Evolutionary conservation across 371 early-diverging fungal species (phyloP).

Genomic region (Syncephalastrum monosporum): DNA sequence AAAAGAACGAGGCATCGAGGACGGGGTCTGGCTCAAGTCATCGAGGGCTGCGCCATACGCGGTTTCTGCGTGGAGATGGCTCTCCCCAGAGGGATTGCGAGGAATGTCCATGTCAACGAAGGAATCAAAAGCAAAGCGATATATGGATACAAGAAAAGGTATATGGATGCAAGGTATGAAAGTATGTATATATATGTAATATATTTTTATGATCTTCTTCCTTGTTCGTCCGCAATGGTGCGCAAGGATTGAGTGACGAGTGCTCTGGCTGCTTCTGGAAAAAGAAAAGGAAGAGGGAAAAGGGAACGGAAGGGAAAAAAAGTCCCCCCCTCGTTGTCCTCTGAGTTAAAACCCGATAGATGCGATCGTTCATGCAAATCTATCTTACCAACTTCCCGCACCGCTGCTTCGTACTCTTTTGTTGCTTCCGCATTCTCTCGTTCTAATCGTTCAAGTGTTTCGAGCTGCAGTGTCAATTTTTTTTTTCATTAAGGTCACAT

Average conservation of each 20-base stretch:
- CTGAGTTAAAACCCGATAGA: no score
- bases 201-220: constrained; percentile 5
- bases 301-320: no score
- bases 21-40: no score
- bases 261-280: constrained; percentile 30
- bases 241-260: constrained; percentile 36
- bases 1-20: constrained; percentile 17
- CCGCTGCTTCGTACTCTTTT: constrained; percentile 50
- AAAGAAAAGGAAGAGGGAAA: not conserved
- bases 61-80: no score
- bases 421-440: constrained; percentile 47
- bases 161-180: not conserved
- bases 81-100: no score
- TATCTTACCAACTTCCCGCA: constrained; percentile 43
- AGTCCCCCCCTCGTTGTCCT: not conserved
- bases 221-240: constrained; percentile 43
- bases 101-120: not conserved
- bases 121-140: not conserved
- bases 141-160: not conserved
- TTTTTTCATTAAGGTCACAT: constrained; percentile 3
- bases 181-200: not conserved
- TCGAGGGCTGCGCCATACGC: no score
- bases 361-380: not conserved
- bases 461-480: constrained; percentile 15
- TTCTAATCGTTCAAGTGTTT: constrained; percentile 27